These are phyloP conservation scores for Pycnococcus provasolii DNA, from an alignment of 139 green algal genomes.

Conservation along the genomic window DNA sequence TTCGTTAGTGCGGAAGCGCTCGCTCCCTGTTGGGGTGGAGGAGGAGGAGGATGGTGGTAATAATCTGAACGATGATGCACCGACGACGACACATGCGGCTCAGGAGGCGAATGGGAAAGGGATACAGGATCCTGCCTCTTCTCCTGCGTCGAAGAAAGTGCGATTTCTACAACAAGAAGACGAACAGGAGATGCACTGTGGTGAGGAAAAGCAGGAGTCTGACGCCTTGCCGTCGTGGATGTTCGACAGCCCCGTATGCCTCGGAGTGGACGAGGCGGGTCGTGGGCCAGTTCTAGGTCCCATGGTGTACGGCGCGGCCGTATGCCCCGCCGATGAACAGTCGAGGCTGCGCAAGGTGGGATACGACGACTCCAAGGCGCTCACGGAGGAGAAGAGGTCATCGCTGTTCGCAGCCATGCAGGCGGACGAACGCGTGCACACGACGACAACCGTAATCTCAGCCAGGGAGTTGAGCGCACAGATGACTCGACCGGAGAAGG, in stretches of 20 bases:
- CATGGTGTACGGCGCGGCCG: conserved; percentile 71
- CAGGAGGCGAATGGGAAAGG: not conserved
- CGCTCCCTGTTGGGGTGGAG: too few relatives aligned
- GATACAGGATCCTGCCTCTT: too few relatives aligned
- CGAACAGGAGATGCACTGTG: too few relatives aligned
- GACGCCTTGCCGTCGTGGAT: too few relatives aligned
- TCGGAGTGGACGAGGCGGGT: conserved; percentile 66
- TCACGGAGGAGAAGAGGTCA: conserved; percentile 55
- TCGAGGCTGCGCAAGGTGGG: conserved; percentile 33
- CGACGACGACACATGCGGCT: not conserved
- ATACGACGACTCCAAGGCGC: conserved; percentile 62
- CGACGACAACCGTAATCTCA: conserved; percentile 47
- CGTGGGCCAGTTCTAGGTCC: conserved; percentile 73
- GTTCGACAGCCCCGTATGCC: too few relatives aligned
- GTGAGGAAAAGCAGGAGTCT: too few relatives aligned
- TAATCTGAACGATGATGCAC: not conserved
- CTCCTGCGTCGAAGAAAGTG: too few relatives aligned
- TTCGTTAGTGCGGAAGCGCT: too few relatives aligned
- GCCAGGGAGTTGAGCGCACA: conserved; percentile 49
- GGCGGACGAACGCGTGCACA: conserved; percentile 43
- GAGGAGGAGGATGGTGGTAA: too few relatives aligned
- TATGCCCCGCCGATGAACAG: conserved; percentile 27
- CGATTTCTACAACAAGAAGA: too few relatives aligned
- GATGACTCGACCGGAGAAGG: conserved; percentile 56
- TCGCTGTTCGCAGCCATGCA: conserved; percentile 51